These are phyloP conservation scores for Cystobasidium pallidum DNA, from an alignment of 1,284 basidiomycete genomes.

Conservation along the genomic window DNA sequence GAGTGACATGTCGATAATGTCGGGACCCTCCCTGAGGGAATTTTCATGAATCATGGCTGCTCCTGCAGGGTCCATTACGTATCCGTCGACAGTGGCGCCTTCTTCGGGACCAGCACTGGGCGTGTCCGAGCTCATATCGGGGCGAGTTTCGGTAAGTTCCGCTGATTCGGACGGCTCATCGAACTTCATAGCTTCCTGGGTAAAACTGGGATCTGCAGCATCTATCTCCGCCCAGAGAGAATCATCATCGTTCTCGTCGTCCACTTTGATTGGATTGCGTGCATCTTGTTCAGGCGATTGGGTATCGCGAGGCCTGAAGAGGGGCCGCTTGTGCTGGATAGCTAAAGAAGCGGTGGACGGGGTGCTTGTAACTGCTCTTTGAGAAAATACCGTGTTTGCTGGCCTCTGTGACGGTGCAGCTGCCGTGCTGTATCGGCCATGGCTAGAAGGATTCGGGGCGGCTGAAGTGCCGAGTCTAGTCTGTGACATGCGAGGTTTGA, in stretches of 20 bases:
- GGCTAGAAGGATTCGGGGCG: neutral
- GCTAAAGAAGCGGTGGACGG: neutral
- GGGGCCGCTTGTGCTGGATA: neutral
- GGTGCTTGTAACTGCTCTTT: neutral
- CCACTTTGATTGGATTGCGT: slow-evolving; percentile 11
- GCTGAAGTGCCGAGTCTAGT: slow-evolving; percentile 3
- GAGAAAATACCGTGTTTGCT: neutral
- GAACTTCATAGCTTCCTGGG: slow-evolving; percentile 27
- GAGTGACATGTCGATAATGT: slow-evolving; percentile 36
- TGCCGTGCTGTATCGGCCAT: neutral
- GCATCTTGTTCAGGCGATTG: slow-evolving; percentile 8
- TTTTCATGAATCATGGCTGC: neutral
- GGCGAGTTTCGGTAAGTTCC: neutral
- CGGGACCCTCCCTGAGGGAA: neutral
- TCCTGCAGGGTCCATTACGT: neutral
- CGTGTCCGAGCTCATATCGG: neutral
- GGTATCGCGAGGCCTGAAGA: slow-evolving; percentile 13
- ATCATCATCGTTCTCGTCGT: slow-evolving; percentile 40
- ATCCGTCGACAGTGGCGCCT: neutral
- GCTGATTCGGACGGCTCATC: neutral
- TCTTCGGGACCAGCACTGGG: neutral
- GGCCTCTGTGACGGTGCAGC: neutral
- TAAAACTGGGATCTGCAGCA: slow-evolving; percentile 35
- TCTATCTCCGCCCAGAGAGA: slow-evolving; percentile 33
- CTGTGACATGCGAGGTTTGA: slow-evolving; percentile 40